phyloP scores from a whole-genome alignment of 2,329 filamentous ascomycete species.

The Trichophyton rubrum region DNA sequence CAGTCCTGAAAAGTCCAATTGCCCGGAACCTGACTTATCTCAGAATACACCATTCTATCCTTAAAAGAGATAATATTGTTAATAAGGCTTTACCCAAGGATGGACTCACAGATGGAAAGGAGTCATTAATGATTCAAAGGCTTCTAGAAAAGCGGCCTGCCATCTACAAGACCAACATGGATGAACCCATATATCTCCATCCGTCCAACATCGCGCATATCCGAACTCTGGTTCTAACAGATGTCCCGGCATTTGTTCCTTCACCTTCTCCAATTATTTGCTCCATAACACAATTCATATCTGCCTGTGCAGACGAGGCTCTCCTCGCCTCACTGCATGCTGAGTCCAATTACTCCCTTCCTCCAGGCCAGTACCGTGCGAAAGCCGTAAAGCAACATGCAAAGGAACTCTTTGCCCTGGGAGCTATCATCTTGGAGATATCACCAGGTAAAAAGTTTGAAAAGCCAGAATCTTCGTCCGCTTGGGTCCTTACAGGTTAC shows the following conservation, averaged over 20 bases:
- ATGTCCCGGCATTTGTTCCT: conserved; percentile 38
- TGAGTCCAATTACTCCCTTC: conserved; percentile 44
- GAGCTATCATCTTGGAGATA: conserved; percentile 45
- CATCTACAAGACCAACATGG: conserved; percentile 18
- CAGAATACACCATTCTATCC: conserved; percentile 42
- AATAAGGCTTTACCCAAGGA: neutral
- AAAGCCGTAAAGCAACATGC: conserved; percentile 39
- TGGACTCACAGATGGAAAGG: neutral
- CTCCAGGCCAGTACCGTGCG: conserved; percentile 42
- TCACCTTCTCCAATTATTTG: conserved; percentile 31
- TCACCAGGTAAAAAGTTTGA: conserved; percentile 22
- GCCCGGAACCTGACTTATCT: conserved; percentile 41
- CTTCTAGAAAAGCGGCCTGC: conserved; percentile 29
- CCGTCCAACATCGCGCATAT: conserved; percentile 44
- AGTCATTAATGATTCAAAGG: conserved; percentile 22
- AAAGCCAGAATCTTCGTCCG: conserved; percentile 12
- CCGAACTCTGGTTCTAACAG: conserved; percentile 44
- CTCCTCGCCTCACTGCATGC: conserved; percentile 42
- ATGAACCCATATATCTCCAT: conserved; percentile 33
- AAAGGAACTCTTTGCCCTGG: conserved; percentile 42
- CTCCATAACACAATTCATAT: conserved; percentile 43
- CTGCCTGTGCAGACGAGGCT: conserved; percentile 44
- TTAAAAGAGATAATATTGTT: conserved; percentile 31
- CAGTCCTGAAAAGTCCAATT: conserved; percentile 37
- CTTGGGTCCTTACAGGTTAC: conserved; percentile 33